phyloP scores from a whole-genome alignment of 1,284 basidiomycete genomes.

The Rhodotorula sp. region DNA sequence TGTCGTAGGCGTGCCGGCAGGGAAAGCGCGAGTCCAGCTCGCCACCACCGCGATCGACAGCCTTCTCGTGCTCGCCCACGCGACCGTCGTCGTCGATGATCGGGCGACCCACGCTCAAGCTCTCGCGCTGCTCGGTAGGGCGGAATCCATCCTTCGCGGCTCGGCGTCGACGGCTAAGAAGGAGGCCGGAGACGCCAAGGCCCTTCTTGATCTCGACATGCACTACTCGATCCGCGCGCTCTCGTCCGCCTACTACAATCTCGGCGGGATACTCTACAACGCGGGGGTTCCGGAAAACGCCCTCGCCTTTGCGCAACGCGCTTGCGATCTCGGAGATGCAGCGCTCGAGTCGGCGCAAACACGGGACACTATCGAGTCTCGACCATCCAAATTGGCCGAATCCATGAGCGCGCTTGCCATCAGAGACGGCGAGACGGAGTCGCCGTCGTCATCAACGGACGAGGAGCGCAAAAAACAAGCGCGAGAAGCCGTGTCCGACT shows the following conservation, averaged over 20 bases:
- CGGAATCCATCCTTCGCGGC: constrained; percentile 9
- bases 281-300: constrained; percentile 44
- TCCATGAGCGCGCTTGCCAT: neutral
- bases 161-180: neutral
- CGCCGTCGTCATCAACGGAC: constrained; percentile 36
- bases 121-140: constrained; percentile 14
- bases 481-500: constrained; percentile 26
- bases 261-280: constrained; percentile 50
- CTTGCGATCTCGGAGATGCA: constrained; percentile 43
- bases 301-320: constrained; percentile 40
- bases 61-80: constrained; percentile 42
- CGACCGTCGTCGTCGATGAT: constrained; percentile 21
- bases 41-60: constrained; percentile 38
- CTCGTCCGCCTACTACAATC: constrained; percentile 49
- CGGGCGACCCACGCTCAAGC: constrained; percentile 15
- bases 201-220: constrained; percentile 7
- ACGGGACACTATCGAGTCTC: neutral
- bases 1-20: neutral
- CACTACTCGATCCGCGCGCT: constrained; percentile 43
- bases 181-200: too few species aligned
- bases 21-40: neutral
- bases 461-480: constrained; percentile 35
- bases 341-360: constrained; percentile 11
- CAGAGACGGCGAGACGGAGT: constrained; percentile 39
- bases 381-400: neutral